Base-by-base conservation (phyloP, 352 stramenopile species). In the Poterioochromonas sp. region DNA sequence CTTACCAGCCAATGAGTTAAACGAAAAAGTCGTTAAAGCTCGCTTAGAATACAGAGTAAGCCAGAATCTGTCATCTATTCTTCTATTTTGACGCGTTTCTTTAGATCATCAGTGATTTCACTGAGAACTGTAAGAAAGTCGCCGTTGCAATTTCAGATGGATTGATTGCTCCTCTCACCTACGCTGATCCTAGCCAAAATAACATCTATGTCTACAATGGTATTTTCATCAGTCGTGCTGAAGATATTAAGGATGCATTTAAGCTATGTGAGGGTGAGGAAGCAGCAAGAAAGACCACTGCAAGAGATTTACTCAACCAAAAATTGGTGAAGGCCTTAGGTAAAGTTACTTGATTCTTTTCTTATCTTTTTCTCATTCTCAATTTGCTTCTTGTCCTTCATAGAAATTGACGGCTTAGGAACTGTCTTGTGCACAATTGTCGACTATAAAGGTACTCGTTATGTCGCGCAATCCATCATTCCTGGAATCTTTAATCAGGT, bases 121-220 rank as follows among this genome's bases (percentile, higher is more conserved):
- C 80, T 63, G 81, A 84, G 62, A 74, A 60, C 20, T 80, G 79
- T 39, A 73, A 44, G 35, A 35, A 58, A 26, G 65, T 78, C 0
- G 79, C 73, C 12, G 22, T 80, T 22, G 79, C 81, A 20, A 83
- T 84, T 63, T 71, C 40, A n/a, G 34, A 95, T 76, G 92, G 92
- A 77, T 85, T 93, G 77, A 91, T 97, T 73, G 85, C 88, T 60
- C 87, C 92, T 63, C 93, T 96, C 78, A 96, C 96, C 81, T 89
- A 89, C 26, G 93, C 92, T 85, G 91, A 96, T 77, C 86, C 92
- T 47, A 84, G 85, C 26, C 91, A 85, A 39, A 87, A 89, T 62
- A 88, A 95, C 76, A 91, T 97, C 40, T 97, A 94, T 83, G 90
- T 96, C 60, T 96, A 95, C 85, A 97, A 97, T 85, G 94, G 93